These are phyloP conservation scores for Mycogone perniciosa DNA, from an alignment of 2,329 filamentous ascomycete species.

Conservation along the genomic window DNA sequence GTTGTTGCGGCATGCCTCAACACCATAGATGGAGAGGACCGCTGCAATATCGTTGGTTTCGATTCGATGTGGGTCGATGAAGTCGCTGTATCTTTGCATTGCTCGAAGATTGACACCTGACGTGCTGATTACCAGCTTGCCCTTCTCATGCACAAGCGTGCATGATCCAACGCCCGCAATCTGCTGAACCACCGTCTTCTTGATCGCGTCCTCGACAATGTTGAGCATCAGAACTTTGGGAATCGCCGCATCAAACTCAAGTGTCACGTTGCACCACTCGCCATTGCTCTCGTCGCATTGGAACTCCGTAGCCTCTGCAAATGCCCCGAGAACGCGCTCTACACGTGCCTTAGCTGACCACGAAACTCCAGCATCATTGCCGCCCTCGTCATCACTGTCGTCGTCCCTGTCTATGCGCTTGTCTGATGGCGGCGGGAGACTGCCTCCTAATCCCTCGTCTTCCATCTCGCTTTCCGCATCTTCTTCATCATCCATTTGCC, in stretches of 20 bases:
- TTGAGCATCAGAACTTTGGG: conserved; percentile 92
- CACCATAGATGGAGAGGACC: conserved; percentile 79
- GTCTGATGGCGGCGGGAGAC: conserved; percentile 18
- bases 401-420: conserved; percentile 42
- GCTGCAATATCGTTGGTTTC: conserved; percentile 89
- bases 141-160: conserved; percentile 56
- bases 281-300: conserved; percentile 70
- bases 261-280: conserved; percentile 70
- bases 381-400: conserved; percentile 30
- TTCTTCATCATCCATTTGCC: conserved; percentile 52
- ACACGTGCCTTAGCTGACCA: conserved; percentile 46
- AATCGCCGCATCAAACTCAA: conserved; percentile 72
- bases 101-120: conserved; percentile 82
- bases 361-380: conserved; percentile 31
- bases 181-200: conserved; percentile 77
- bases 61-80: conserved; percentile 79
- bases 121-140: conserved; percentile 61
- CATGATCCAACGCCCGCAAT: conserved; percentile 72
- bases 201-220: conserved; percentile 75
- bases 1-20: conserved; percentile 81
- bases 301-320: conserved; percentile 66
- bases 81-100: conserved; percentile 81
- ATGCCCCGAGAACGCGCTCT: conserved; percentile 56
- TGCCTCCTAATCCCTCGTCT: conserved; percentile 30
- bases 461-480: conserved; percentile 50